Conservation (phyloP, 306 rosid species). For the Lithocarpus polystachyus region DNA sequence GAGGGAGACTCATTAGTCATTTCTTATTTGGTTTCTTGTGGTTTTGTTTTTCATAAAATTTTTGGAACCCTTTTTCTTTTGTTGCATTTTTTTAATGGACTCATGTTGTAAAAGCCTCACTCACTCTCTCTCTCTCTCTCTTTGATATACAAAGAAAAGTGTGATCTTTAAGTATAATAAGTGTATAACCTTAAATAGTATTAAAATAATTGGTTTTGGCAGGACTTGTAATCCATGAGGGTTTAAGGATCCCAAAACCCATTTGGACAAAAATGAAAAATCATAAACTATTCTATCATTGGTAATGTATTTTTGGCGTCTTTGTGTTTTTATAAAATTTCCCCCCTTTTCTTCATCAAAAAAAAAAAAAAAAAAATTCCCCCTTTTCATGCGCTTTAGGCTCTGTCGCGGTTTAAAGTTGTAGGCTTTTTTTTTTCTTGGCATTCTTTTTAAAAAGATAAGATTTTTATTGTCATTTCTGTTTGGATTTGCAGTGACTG, state of each 20-base stretch:
- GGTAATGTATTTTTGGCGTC: not conserved
- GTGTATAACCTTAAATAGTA: too few relatives aligned
- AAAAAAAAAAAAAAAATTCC: too few relatives aligned
- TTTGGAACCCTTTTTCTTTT: not conserved
- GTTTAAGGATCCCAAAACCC: conserved; percentile 33
- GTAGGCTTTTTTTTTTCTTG: not conserved
- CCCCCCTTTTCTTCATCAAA: not conserved
- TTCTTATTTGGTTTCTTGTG: conserved; percentile 15
- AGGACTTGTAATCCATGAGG: conserved; percentile 30
- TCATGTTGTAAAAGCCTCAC: not conserved
- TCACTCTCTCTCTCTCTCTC: conserved; percentile 2
- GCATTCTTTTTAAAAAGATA: not conserved
- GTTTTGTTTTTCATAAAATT: conserved; percentile 3
- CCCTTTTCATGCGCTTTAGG: not conserved
- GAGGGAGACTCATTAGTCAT: conserved; percentile 14
- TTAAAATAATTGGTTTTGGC: conserved; percentile 11
- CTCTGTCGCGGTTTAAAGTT: conserved; percentile 14
- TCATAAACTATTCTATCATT: not conserved
- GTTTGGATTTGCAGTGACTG: conserved; percentile 23
- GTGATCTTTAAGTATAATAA: conserved; percentile 1
- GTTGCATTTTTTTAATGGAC: not conserved
- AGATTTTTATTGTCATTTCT: not conserved
- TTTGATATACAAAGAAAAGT: not conserved
- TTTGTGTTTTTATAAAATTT: too few relatives aligned
- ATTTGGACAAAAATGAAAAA: not conserved